Percentiles rank a stretch among this genome's conserved stretches.
Evolutionary conservation across 2,329 filamentous ascomycete genomes (phyloP).

Genomic region (Fusarium nanum): DNA sequence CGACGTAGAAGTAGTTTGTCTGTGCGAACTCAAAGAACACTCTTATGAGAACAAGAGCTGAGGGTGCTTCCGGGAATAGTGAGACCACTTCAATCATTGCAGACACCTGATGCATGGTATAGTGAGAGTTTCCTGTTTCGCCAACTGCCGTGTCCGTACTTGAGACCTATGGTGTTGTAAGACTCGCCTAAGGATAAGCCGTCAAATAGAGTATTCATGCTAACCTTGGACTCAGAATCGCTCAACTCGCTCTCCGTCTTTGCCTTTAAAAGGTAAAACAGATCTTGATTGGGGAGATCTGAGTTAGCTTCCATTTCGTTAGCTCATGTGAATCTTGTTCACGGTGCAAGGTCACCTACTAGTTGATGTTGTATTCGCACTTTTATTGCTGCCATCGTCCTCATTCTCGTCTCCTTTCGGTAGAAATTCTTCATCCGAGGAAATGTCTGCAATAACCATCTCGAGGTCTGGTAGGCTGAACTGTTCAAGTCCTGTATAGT

Average conservation of each 20-base stretch:
- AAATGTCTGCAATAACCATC: neutral
- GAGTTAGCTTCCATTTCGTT: neutral
- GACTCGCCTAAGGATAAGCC: neutral
- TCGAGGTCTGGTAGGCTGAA: slow-evolving; percentile 23
- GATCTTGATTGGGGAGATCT: slow-evolving; percentile 31
- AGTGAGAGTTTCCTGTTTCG: neutral
- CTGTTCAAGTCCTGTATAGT: slow-evolving; percentile 33
- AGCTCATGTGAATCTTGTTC: neutral
- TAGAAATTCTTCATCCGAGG: neutral
- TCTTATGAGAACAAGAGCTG: slow-evolving; percentile 27
- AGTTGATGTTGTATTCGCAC: neutral
- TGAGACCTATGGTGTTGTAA: slow-evolving; percentile 13
- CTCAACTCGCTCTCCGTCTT: slow-evolving; percentile 28
- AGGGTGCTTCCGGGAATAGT: slow-evolving; percentile 29
- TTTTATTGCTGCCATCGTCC: neutral
- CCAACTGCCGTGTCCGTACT: neutral
- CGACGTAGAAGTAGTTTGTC: slow-evolving; percentile 43
- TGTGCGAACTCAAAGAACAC: slow-evolving; percentile 42
- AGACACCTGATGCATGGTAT: neutral
- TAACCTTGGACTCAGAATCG: slow-evolving; percentile 16
- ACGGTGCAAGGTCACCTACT: neutral
- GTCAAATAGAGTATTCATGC: neutral
- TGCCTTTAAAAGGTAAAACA: slow-evolving; percentile 21
- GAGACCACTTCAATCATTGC: slow-evolving; percentile 31
- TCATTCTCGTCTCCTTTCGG: neutral